phyloP scores from a whole-genome alignment of 129 eudicot species.

The Artemisia argyi region DNA sequence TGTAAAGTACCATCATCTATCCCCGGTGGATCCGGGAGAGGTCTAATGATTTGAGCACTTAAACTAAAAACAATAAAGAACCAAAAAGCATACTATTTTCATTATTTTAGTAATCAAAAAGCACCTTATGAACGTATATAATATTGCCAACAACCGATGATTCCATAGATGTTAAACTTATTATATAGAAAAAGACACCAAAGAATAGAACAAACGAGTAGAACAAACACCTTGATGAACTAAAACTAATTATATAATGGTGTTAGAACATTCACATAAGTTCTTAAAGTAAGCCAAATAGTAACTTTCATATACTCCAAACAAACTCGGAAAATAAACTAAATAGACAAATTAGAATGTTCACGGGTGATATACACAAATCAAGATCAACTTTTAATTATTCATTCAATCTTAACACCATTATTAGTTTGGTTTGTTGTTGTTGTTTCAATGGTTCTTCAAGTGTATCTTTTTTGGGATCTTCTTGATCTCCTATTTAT shows the following conservation, averaged over 20 bases:
- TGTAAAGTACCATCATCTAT: background rate
- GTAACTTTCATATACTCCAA: constrained; percentile 1
- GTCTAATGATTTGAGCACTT: constrained; percentile 4
- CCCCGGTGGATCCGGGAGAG: no score
- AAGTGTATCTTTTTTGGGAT: no score
- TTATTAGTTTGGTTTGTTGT: no score
- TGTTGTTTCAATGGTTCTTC: no score
- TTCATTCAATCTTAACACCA: background rate
- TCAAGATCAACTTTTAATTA: background rate
- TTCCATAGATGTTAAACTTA: constrained; percentile 9
- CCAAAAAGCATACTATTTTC: constrained; percentile 1
- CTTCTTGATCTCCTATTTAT: no score
- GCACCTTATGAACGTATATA: background rate
- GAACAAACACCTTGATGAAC: constrained; percentile 22
- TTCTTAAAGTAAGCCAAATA: constrained; percentile 25
- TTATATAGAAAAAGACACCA: constrained; percentile 15
- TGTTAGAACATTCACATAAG: constrained; percentile 19
- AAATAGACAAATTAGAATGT: constrained; percentile 30
- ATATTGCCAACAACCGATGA: constrained; percentile 17
- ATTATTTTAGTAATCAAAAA: constrained; percentile 12
- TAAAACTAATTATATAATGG: constrained; percentile 21
- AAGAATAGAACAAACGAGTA: constrained; percentile 24
- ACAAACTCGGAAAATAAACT: background rate
- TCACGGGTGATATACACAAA: constrained; percentile 19
- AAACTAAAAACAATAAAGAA: constrained; percentile 15